Conservation (phyloP, 495 filamentous ascomycete genomes). For the Penicillium desertorum region DNA sequence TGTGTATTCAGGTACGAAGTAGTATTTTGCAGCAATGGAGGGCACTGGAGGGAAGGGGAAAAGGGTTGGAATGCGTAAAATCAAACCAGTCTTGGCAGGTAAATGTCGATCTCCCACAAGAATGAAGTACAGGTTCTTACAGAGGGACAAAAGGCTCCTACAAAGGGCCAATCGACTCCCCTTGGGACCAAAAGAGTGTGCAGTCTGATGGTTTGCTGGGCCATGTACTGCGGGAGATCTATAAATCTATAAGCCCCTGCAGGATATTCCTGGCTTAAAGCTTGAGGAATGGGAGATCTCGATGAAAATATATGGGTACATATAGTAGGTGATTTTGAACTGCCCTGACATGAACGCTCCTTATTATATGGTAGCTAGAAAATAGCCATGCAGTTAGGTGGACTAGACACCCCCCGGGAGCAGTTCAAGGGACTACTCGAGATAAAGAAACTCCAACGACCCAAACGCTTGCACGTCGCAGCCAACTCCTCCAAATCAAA, state of each 20-base stretch:
- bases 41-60: conserved; percentile 5
- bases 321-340: background rate
- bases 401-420: conserved; percentile 43
- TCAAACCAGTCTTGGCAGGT: background rate
- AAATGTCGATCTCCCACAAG: background rate
- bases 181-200: no score
- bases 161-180: background rate
- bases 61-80: conserved; percentile 19
- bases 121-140: conserved; percentile 7
- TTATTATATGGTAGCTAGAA: conserved; percentile 28
- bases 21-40: background rate
- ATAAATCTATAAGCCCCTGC: no score
- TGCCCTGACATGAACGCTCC: background rate
- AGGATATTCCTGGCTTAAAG: no score
- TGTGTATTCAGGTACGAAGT: background rate
- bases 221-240: no score
- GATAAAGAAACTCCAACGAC: conserved; percentile 70
- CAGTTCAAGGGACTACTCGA: conserved; percentile 64
- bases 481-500: conserved; percentile 60
- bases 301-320: no score
- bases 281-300: no score
- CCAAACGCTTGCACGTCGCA: conserved; percentile 50
- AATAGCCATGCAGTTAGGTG: conserved; percentile 51
- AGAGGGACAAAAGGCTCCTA: conserved; percentile 8
- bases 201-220: no score